phyloP scores from a whole-genome alignment of 169 alveolate genomes.

The Theileria sp. region DNA sequence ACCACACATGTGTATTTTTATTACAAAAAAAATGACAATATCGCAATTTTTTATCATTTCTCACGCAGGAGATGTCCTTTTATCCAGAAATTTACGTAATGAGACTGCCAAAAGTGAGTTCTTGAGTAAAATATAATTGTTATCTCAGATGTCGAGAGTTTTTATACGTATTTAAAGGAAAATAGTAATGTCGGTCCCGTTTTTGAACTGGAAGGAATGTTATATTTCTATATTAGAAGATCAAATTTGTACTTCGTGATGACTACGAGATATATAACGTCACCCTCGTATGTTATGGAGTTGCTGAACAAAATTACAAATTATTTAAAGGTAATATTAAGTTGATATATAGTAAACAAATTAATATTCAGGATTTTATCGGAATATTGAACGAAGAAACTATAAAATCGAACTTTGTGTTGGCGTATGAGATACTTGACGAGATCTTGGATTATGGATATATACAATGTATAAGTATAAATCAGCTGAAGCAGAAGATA shows the following conservation, averaged over 20 bases:
- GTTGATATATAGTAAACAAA: background rate
- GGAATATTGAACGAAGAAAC: slow-evolving; percentile 97
- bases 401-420: slow-evolving; percentile 92
- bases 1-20: background rate
- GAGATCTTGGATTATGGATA: slow-evolving; percentile 95
- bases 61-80: slow-evolving; percentile 44
- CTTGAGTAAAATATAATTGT: background rate
- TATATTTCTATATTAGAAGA: slow-evolving; percentile 83
- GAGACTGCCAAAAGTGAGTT: slow-evolving; percentile 31
- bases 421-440: slow-evolving; percentile 95
- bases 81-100: slow-evolving; percentile 39
- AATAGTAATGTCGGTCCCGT: slow-evolving; percentile 72
- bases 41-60: slow-evolving; percentile 53
- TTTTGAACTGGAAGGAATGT: slow-evolving; percentile 82
- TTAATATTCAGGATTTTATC: slow-evolving; percentile 86
- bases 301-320: slow-evolving; percentile 84
- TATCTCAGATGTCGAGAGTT: slow-evolving; percentile 86
- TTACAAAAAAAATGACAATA: slow-evolving; percentile 30
- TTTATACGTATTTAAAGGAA: slow-evolving; percentile 86
- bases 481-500: slow-evolving; percentile 83
- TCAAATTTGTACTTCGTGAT: slow-evolving; percentile 86
- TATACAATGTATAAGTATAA: slow-evolving; percentile 92
- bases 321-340: slow-evolving; percentile 66
- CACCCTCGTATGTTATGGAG: slow-evolving; percentile 91
- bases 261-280: slow-evolving; percentile 86